phyloP scores from a whole-genome alignment of 2,329 filamentous ascomycete species.

The Huntiella abstrusa region DNA sequence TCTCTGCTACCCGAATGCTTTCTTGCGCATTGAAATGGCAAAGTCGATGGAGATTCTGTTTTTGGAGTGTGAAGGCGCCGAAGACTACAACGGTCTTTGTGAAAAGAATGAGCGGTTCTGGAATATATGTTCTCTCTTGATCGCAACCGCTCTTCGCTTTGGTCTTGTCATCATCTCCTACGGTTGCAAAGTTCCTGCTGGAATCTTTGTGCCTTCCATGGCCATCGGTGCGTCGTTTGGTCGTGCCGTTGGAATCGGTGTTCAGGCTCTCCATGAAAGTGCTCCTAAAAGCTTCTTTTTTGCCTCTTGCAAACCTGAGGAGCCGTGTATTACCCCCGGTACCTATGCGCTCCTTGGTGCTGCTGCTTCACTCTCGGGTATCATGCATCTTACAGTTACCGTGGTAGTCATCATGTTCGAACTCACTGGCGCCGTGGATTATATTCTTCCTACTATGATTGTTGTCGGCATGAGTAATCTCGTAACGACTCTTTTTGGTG shows the following conservation, averaged over 20 bases:
- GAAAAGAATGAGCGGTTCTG: conserved; percentile 55
- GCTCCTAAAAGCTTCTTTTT: conserved; percentile 75
- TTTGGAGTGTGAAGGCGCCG: conserved; percentile 71
- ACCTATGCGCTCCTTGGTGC: conserved; percentile 94
- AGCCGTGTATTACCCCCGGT: conserved; percentile 89
- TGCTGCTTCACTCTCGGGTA: conserved; percentile 76
- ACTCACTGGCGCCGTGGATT: conserved; percentile 87
- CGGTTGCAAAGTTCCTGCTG: conserved; percentile 91
- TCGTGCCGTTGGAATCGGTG: conserved; percentile 80
- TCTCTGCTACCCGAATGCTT: conserved; percentile 93
- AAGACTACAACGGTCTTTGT: conserved; percentile 82
- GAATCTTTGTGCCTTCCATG: conserved; percentile 97
- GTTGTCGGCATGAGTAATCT: conserved; percentile 94
- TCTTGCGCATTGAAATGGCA: conserved; percentile 93
- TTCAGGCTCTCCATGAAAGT: conserved; percentile 71
- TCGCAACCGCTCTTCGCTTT: conserved; percentile 65
- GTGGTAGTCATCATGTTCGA: conserved; percentile 99
- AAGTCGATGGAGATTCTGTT: conserved; percentile 99
- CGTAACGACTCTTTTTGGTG: conserved; percentile 62
- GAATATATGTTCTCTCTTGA: conserved; percentile 58
- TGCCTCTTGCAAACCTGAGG: conserved; percentile 70
- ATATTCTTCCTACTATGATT: conserved; percentile 97
- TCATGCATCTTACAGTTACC: conserved; percentile 95
- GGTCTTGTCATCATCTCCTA: conserved; percentile 89
- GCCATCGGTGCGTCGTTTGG: conserved; percentile 90